These are phyloP conservation scores for Nothophaeocryptopus gaeumannii DNA, from an alignment of 2,329 filamentous ascomycete species.

Conservation along the genomic window DNA sequence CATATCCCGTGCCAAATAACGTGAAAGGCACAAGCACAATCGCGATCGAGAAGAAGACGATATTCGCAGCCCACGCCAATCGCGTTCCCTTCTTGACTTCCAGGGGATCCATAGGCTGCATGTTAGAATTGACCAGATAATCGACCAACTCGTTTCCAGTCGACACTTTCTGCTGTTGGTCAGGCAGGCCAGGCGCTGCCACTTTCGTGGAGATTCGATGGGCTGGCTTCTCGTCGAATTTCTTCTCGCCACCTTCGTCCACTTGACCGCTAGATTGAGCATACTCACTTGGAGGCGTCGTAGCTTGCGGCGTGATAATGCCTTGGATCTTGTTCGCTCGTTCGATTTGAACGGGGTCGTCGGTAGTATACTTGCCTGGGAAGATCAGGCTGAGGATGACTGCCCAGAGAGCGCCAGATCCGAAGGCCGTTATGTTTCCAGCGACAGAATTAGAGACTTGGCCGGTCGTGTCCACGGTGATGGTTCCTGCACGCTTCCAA, in stretches of 20 bases:
- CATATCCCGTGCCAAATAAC: constrained; percentile 42
- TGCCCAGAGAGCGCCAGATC: constrained; percentile 35
- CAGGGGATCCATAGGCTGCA: constrained; percentile 43
- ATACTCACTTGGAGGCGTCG: not conserved
- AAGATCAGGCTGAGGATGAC: constrained; percentile 39
- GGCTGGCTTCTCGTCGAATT: constrained; percentile 20
- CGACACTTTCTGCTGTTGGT: too few relatives aligned
- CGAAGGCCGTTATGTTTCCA: constrained; percentile 32
- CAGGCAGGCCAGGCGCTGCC: too few relatives aligned
- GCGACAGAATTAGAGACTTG: constrained; percentile 39
- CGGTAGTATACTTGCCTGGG: constrained; percentile 37
- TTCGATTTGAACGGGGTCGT: constrained; percentile 41
- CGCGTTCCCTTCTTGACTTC: constrained; percentile 37
- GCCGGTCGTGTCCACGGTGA: constrained; percentile 42
- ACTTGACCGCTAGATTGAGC: not conserved
- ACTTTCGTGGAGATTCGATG: constrained; percentile 22
- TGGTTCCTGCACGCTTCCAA: constrained; percentile 36
- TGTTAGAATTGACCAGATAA: constrained; percentile 40
- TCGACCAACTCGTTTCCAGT: constrained; percentile 43
- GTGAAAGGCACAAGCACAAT: constrained; percentile 36
- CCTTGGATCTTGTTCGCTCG: constrained; percentile 38
- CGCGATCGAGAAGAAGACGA: constrained; percentile 41
- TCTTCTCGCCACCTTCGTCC: constrained; percentile 5
- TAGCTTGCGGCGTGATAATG: constrained; percentile 18
- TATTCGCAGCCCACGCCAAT: constrained; percentile 40